Evolutionary conservation across 2,329 filamentous ascomycete species (phyloP).

Genomic region (Dactylellina drechsleri): DNA sequence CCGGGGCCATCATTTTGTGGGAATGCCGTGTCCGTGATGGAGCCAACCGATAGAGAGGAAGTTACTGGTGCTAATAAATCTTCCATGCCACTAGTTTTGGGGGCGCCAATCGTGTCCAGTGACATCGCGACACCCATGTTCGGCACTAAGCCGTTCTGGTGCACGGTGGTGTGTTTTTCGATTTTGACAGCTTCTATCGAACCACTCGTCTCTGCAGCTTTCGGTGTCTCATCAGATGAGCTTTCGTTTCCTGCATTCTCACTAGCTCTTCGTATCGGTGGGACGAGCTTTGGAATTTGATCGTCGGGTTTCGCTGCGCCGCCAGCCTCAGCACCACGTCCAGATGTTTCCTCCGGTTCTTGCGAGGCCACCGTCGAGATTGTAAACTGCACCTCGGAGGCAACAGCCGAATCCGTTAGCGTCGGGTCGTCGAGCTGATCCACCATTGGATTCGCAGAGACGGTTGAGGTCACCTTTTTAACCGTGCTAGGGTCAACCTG

Average conservation of each 20-base stretch:
- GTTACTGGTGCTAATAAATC: conserved; percentile 38
- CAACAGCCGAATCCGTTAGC: conserved; percentile 17
- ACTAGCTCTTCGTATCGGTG: conserved; percentile 24
- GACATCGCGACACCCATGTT: conserved; percentile 24
- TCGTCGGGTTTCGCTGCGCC: conserved; percentile 13
- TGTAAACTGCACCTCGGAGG: conserved; percentile 23
- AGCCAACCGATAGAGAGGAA: conserved; percentile 37
- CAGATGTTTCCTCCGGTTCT: conserved; percentile 15
- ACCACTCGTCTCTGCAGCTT: conserved; percentile 5
- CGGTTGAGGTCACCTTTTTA: conserved; percentile 25
- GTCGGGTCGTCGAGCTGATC: conserved; percentile 5
- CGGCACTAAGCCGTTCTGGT: conserved; percentile 18
- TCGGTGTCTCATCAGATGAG: conserved; percentile 26
- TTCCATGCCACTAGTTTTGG: conserved; percentile 26
- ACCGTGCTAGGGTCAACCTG: conserved; percentile 13
- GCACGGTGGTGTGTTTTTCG: conserved; percentile 17
- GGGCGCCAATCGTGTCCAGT: conserved; percentile 30
- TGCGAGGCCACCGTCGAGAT: conserved; percentile 39
- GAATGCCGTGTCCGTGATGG: conserved; percentile 41
- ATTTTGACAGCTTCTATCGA: conserved; percentile 19
- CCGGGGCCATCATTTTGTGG: conserved; percentile 15
- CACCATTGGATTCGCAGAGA: conserved; percentile 6
- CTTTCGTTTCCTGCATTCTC: conserved; percentile 24
- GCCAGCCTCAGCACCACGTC: neutral
- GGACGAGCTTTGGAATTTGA: conserved; percentile 27